Percentiles rank a stretch among this genome's conserved stretches.
These are phyloP conservation scores for Platanthera zijinensis DNA, from an alignment of 106 monocot species.

Conservation along the genomic window DNA sequence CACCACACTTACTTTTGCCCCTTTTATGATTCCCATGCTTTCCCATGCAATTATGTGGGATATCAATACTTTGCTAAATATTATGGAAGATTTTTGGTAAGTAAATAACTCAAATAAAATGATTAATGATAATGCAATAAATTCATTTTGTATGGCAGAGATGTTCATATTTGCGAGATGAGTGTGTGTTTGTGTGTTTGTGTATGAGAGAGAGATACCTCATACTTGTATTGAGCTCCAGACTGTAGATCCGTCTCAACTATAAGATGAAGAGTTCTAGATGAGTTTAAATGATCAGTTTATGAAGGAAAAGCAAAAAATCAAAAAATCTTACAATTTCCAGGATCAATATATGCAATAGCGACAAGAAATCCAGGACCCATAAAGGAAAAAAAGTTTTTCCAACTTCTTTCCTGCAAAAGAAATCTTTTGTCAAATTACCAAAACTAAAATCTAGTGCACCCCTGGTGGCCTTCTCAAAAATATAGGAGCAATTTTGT, in stretches of 20 bases:
- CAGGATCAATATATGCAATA: conserved; percentile 96
- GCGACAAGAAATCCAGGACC: conserved; percentile 93
- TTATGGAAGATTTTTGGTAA: background rate
- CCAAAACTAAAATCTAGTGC: background rate
- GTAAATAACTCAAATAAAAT: background rate
- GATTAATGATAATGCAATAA: background rate
- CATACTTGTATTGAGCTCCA: conserved; percentile 85
- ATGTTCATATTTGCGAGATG: background rate
- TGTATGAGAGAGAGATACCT: conserved; percentile 31
- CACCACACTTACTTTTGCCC: background rate
- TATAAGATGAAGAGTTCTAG: conserved; percentile 18
- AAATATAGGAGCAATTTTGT: background rate
- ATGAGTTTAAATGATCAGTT: conserved; percentile 2
- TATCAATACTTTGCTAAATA: background rate
- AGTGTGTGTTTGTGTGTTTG: background rate
- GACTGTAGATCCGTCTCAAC: conserved; percentile 93
- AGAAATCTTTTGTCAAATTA: background rate
- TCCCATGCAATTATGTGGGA: background rate
- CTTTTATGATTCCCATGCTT: background rate
- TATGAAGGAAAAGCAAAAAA: background rate
- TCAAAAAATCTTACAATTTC: conserved; percentile 58
- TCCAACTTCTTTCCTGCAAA: conserved; percentile 72
- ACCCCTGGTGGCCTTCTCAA: background rate
- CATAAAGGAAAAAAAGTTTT: conserved; percentile 82
- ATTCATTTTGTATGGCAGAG: background rate